These are phyloP conservation scores for Fusarium neocosmosporiellum DNA, from an alignment of 2,329 filamentous ascomycete species.

Conservation along the genomic window DNA sequence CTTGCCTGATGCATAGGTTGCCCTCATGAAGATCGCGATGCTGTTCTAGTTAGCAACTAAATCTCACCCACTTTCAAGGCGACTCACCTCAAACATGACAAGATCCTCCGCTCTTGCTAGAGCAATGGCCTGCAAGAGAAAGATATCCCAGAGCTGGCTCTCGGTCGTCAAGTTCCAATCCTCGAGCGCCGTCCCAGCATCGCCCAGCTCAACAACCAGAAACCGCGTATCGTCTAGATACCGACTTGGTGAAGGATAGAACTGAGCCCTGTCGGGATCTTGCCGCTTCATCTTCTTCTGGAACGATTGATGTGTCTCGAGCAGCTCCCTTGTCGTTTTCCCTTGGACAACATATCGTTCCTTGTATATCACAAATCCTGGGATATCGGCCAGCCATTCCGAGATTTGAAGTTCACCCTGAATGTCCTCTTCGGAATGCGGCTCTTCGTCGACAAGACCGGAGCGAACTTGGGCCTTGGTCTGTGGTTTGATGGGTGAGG, in stretches of 20 bases:
- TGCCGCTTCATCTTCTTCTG: constrained; percentile 64
- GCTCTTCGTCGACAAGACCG: constrained; percentile 68
- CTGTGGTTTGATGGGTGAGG: constrained; percentile 67
- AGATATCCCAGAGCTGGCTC: constrained; percentile 71
- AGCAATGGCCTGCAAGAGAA: constrained; percentile 69
- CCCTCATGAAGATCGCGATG: constrained; percentile 75
- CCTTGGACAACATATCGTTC: constrained; percentile 71
- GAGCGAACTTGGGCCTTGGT: constrained; percentile 66
- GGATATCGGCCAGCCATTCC: constrained; percentile 71
- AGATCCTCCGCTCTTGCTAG: constrained; percentile 69
- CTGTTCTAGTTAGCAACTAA: constrained; percentile 48
- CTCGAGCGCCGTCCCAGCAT: constrained; percentile 70
- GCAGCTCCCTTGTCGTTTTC: constrained; percentile 62
- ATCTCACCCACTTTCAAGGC: not conserved
- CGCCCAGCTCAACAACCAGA: constrained; percentile 71
- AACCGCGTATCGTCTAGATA: constrained; percentile 70
- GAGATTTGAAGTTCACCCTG: constrained; percentile 71
- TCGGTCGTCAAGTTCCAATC: constrained; percentile 62
- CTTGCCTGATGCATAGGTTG: constrained; percentile 68
- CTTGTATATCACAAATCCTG: constrained; percentile 74
- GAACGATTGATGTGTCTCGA: constrained; percentile 70
- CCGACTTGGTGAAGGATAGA: constrained; percentile 70
- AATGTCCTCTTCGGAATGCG: constrained; percentile 65
- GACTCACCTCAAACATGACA: constrained; percentile 68
- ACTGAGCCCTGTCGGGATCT: constrained; percentile 68